These are phyloP conservation scores for Fusarium chaquense DNA, from an alignment of 2,329 filamentous ascomycete species.

Conservation along the genomic window DNA sequence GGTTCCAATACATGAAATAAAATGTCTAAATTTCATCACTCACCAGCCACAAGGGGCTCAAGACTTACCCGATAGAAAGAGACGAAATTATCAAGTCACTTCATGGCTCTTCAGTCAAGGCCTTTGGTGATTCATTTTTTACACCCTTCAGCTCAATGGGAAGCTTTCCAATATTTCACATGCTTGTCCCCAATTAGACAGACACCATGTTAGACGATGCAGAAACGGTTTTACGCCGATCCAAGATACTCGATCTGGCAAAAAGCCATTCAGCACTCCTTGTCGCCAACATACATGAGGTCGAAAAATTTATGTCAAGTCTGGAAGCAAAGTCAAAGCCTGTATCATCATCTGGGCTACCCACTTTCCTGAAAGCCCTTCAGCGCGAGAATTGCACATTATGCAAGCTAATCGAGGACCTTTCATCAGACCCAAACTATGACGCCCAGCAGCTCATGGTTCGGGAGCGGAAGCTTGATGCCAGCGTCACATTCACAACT, in stretches of 20 bases:
- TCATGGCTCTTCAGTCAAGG: background rate
- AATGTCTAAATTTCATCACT: background rate
- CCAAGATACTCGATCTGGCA: conserved; percentile 36
- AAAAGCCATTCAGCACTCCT: conserved; percentile 18
- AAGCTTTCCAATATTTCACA: background rate
- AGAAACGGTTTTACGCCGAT: conserved; percentile 15
- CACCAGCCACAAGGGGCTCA: conserved; percentile 18
- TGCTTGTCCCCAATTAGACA: background rate
- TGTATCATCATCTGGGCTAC: conserved; percentile 28
- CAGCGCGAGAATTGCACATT: conserved; percentile 30
- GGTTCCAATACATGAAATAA: background rate
- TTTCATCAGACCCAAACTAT: conserved; percentile 13
- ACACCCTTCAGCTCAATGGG: background rate
- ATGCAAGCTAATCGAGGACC: conserved; percentile 18
- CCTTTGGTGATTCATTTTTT: background rate
- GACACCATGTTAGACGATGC: conserved; percentile 14
- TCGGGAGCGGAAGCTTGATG: conserved; percentile 42
- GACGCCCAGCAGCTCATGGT: conserved; percentile 15
- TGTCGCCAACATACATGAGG: conserved; percentile 10
- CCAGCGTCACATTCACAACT: conserved; percentile 38
- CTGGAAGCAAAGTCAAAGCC: conserved; percentile 29
- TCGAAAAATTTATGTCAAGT: conserved; percentile 10
- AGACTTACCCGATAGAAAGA: background rate
- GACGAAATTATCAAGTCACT: background rate
- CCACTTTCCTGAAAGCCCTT: conserved; percentile 27